phyloP scores from a whole-genome alignment of 1,139 yeast genomes.

The Zhuliangozyma blackwelliae region DNA sequence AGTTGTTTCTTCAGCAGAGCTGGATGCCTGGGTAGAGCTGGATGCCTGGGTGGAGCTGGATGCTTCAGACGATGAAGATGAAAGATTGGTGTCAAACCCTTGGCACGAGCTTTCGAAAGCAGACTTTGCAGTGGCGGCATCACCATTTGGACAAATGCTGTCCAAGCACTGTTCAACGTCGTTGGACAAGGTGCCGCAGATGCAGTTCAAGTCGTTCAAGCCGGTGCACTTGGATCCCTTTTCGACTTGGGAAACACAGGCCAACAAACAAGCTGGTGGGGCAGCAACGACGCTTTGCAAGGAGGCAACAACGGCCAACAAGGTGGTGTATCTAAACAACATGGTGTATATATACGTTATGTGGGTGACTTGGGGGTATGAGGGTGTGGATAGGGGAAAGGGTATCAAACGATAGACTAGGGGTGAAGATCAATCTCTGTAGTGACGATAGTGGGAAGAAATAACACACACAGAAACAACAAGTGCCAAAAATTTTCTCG shows the following conservation, averaged over 20 bases:
- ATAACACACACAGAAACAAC: not conserved
- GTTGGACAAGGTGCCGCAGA: constrained; percentile 52
- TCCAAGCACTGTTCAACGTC: constrained; percentile 58
- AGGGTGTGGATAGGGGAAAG: not conserved
- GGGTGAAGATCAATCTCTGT: no score
- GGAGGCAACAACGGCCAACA: constrained; percentile 49
- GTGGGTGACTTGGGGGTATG: not conserved
- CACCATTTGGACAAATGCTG: constrained; percentile 60
- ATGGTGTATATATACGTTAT: no score
- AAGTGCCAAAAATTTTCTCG: not conserved
- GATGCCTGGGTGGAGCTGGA: constrained; percentile 22
- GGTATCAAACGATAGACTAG: constrained; percentile 4
- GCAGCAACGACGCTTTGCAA: constrained; percentile 56
- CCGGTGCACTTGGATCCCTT: constrained; percentile 52
- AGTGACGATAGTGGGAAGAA: not conserved
- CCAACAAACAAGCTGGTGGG: constrained; percentile 87
- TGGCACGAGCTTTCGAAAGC: constrained; percentile 55
- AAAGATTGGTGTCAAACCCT: constrained; percentile 23
- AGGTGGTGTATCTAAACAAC: constrained; percentile 34
- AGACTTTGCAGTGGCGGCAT: constrained; percentile 50
- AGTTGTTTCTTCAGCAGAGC: constrained; percentile 18
- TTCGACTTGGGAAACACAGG: constrained; percentile 74
- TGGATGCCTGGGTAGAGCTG: constrained; percentile 13
- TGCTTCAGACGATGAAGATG: constrained; percentile 19
- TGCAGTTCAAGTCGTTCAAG: constrained; percentile 60